These are phyloP conservation scores for Aspergillus sp. DNA, from an alignment of 2,329 filamentous ascomycete genomes.

Conservation along the genomic window DNA sequence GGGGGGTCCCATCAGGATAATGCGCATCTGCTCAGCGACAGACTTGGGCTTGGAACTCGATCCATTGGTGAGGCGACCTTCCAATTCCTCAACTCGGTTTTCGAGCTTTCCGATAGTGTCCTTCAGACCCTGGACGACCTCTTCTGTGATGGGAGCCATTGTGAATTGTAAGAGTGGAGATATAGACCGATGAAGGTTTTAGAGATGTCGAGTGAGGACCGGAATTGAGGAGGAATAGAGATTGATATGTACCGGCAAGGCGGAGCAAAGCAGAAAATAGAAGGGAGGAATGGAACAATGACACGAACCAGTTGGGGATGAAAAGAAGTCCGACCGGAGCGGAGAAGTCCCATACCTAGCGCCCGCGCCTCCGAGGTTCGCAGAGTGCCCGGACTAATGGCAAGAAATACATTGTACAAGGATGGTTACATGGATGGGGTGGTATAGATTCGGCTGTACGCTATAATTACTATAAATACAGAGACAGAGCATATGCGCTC, in stretches of 20 bases:
- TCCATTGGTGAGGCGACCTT: slow-evolving; percentile 59
- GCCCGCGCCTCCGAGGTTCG: slow-evolving; percentile 29
- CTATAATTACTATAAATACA: too few relatives aligned
- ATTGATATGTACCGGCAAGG: slow-evolving; percentile 2
- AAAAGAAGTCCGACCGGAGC: slow-evolving; percentile 15
- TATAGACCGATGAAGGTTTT: slow-evolving; percentile 3
- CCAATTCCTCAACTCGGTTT: slow-evolving; percentile 77
- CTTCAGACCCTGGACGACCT: slow-evolving; percentile 75
- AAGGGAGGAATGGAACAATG: slow-evolving; percentile 13
- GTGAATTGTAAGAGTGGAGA: slow-evolving; percentile 29
- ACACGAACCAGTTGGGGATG: slow-evolving; percentile 11
- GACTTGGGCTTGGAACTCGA: slow-evolving; percentile 48
- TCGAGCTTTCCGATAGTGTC: slow-evolving; percentile 80
- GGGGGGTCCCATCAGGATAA: slow-evolving; percentile 96
- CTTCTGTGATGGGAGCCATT: slow-evolving; percentile 87
- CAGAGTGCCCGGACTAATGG: background rate
- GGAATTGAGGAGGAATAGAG: slow-evolving; percentile 9
- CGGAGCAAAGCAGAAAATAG: slow-evolving; percentile 22
- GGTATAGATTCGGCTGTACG: too few relatives aligned
- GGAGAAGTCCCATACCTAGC: slow-evolving; percentile 8
- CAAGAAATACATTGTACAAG: too few relatives aligned
- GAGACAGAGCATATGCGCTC: too few relatives aligned
- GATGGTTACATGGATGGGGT: too few relatives aligned
- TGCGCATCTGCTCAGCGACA: slow-evolving; percentile 67
- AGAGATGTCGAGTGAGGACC: slow-evolving; percentile 12